These are phyloP conservation scores for Botryotinia calthae DNA, from an alignment of 2,329 filamentous ascomycete genomes.

Conservation along the genomic window DNA sequence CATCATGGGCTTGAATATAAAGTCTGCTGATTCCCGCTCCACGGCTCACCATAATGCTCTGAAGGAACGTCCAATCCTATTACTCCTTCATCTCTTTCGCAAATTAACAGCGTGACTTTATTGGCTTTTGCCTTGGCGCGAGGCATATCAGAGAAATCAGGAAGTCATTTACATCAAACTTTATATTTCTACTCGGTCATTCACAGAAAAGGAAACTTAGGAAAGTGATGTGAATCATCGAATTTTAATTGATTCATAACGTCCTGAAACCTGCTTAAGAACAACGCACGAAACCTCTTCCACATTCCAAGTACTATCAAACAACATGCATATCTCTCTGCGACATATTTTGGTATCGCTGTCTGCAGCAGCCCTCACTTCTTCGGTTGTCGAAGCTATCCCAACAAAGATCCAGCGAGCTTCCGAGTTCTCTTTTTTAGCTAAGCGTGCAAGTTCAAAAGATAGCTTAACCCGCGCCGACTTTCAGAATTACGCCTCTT, in stretches of 20 bases:
- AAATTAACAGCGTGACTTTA: background rate
- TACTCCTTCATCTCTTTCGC: background rate
- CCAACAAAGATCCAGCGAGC: background rate
- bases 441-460: background rate
- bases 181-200: background rate
- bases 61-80: background rate
- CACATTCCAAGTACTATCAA: background rate
- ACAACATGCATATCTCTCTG: conserved; percentile 11
- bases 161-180: background rate
- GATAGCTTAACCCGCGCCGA: background rate
- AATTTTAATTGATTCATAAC: background rate
- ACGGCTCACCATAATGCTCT: background rate
- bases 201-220: background rate
- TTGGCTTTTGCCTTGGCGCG: background rate
- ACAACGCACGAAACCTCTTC: background rate
- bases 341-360: background rate
- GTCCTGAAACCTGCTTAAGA: background rate
- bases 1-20: conserved; percentile 3
- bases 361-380: background rate
- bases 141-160: background rate
- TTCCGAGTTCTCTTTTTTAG: background rate
- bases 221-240: background rate
- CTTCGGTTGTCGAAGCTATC: background rate
- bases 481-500: conserved; percentile 17
- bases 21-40: background rate